phyloP scores from a whole-genome alignment of 2,329 filamentous ascomycete species.

The Camillea tinctor region DNA sequence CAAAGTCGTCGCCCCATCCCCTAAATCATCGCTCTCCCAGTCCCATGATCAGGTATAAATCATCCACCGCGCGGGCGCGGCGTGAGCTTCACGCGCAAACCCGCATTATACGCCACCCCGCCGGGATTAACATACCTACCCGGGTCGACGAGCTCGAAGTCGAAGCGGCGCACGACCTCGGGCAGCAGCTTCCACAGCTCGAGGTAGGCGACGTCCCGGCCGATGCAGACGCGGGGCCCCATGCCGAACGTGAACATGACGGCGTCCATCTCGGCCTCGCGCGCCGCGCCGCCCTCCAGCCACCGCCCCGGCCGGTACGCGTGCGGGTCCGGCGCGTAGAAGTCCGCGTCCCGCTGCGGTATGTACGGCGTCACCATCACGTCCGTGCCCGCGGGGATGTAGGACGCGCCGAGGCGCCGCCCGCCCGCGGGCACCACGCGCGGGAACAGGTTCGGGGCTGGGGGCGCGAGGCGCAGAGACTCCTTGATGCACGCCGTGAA shows the following conservation, averaged over 20 bases:
- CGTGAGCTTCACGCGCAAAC: not conserved
- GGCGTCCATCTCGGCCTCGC: not conserved
- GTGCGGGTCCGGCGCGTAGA: slow-evolving; percentile 34
- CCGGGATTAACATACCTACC: not conserved
- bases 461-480: slow-evolving; percentile 13
- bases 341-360: slow-evolving; percentile 27
- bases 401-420: slow-evolving; percentile 6
- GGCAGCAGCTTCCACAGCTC: slow-evolving; percentile 3
- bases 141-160: not conserved
- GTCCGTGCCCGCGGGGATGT: slow-evolving; percentile 23
- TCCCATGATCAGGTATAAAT: no score
- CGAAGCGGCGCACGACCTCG: slow-evolving; percentile 1
- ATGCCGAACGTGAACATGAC: slow-evolving; percentile 3
- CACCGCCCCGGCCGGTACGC: slow-evolving; percentile 34
- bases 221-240: slow-evolving; percentile 1
- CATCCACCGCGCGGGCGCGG: no score
- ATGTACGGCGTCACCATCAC: slow-evolving; percentile 33
- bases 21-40: not conserved
- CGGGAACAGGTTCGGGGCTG: slow-evolving; percentile 11
- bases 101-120: slow-evolving; percentile 3
- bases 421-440: slow-evolving; percentile 11
- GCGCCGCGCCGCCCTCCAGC: slow-evolving; percentile 13
- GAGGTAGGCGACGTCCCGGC: slow-evolving; percentile 1
- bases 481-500: slow-evolving; percentile 20
- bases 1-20: no score